Base-by-base conservation (phyloP, 306 rosid genomes). In the Begonia loranthoides region DNA sequence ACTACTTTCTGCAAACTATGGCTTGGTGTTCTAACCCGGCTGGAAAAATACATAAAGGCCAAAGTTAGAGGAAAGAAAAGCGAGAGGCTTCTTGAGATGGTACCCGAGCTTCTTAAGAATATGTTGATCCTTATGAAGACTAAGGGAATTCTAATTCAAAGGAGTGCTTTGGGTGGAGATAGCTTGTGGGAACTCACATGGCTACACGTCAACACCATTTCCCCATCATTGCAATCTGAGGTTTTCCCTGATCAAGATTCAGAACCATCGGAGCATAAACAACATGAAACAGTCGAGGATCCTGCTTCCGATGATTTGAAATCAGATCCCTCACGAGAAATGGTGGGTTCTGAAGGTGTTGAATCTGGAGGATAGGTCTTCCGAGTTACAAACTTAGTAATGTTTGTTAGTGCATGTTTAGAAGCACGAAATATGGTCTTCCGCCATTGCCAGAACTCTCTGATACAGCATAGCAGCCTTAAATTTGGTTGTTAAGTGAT, bases 121-220 rank as follows among this genome's bases (percentile, higher is more conserved):
- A 76, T 79, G 56, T 67, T 92, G 76, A 74, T 80, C 65, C 82
- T 73, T 15, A 86, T 90, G 99, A 86, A 86, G 68, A 67, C 67
- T 38, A 79, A 55, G 44, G 94, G 92, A 54, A 74, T 90, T 43
- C 87, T 90, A 54, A 73, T 60, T 15, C 87, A 80, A 51, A 90
- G 85, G 73, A 76, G 84, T 62, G 94, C 95, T 22, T 52, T 90
- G 55, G 99, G 95, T 15, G 99, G 92, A 46, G 94, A 86, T 64
- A 86, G 99, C 76, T 69, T 90, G 60, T 90, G 99, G 99, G 92
- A 90, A 67, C 63, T 86, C 71, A 90, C 99, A 51, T 90, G 95
- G 99, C 69, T 86, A 48, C 92, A 90, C 51, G 95, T 83, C 54
- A 90, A 86, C 56, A 86, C 74, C 68, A 80, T 90, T 59, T 74